A percentile compares a stretch with the other conserved stretches of the same genome.
These are phyloP conservation scores for Ceratocystis lukuohia DNA, from an alignment of 2,329 filamentous ascomycete species.

Conservation along the genomic window DNA sequence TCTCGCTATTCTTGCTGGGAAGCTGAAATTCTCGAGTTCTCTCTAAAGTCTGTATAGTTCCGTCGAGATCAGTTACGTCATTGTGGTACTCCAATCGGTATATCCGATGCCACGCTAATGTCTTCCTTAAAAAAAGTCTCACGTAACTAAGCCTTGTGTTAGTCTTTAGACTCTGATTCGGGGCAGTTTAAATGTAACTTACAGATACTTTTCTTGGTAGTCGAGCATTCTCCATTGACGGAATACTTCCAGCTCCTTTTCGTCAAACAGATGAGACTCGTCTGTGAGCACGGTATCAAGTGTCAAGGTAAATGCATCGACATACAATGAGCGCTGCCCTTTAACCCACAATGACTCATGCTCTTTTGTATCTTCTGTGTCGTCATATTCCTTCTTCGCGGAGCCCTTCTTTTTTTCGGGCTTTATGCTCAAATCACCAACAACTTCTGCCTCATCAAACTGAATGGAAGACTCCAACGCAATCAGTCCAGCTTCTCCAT, in stretches of 20 bases:
- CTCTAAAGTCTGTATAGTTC: constrained; percentile 54
- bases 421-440: background rate
- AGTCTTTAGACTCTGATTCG: background rate
- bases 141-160: constrained; percentile 53
- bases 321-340: constrained; percentile 81
- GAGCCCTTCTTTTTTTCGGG: constrained; percentile 29
- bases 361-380: background rate
- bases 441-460: background rate
- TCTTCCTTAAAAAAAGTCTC: constrained; percentile 82
- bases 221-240: constrained; percentile 55
- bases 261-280: constrained; percentile 75
- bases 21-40: constrained; percentile 26
- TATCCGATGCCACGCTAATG: constrained; percentile 78
- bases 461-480: background rate
- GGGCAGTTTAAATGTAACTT: constrained; percentile 26
- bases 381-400: constrained; percentile 60
- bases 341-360: constrained; percentile 43
- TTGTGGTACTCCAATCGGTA: constrained; percentile 64
- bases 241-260: constrained; percentile 66
- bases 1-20: background rate
- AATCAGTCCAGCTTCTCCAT: background rate
- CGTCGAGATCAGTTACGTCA: constrained; percentile 63
- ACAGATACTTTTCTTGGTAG: constrained; percentile 89
- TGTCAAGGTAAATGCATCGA: constrained; percentile 91
- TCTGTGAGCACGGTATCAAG: constrained; percentile 80